Conservation (phyloP, 2,329 filamentous ascomycete genomes). For the Aspergillus sp. region DNA sequence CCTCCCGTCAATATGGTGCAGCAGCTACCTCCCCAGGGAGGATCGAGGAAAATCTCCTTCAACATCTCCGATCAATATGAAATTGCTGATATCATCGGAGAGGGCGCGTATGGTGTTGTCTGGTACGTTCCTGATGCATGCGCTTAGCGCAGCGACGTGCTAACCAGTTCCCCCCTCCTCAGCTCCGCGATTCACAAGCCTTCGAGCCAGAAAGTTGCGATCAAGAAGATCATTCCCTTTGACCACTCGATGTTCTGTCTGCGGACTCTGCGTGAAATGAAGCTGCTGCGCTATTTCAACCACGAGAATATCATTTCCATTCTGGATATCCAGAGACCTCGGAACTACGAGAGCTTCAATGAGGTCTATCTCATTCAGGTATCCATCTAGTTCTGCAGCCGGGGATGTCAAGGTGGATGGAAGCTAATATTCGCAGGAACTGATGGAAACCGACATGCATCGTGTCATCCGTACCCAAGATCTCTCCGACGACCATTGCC, state of each 20-base stretch:
- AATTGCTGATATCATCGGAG: constrained; percentile 97
- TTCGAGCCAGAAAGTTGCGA: constrained; percentile 94
- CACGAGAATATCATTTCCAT: constrained; percentile 99
- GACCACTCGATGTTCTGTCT: constrained; percentile 99
- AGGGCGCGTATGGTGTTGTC: constrained; percentile 96
- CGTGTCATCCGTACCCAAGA: constrained; percentile 97
- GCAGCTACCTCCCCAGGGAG: constrained; percentile 18
- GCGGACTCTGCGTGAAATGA: constrained; percentile 96
- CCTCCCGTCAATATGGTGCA: neutral
- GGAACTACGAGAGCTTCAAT: constrained; percentile 90
- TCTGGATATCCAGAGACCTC: constrained; percentile 95
- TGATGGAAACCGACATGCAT: constrained; percentile 99
- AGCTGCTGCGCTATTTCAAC: constrained; percentile 96
- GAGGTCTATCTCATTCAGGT: constrained; percentile 99
- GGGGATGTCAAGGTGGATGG: neutral
- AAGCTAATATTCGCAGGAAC: constrained; percentile 53
- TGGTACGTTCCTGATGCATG: constrained; percentile 56
- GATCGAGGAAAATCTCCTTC: constrained; percentile 92
- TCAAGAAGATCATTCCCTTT: constrained; percentile 99
- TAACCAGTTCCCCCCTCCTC: constrained; percentile 8
- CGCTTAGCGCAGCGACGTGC: constrained; percentile 1
- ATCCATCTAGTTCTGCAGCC: constrained; percentile 17
- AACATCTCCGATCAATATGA: constrained; percentile 99
- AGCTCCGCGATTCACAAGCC: constrained; percentile 98
- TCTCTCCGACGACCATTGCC: constrained; percentile 96